A percentile compares a stretch with the other conserved stretches of the same genome.
These are phyloP conservation scores for Arachis stenosperma DNA, from an alignment of 306 rosid species.

Conservation along the genomic window DNA sequence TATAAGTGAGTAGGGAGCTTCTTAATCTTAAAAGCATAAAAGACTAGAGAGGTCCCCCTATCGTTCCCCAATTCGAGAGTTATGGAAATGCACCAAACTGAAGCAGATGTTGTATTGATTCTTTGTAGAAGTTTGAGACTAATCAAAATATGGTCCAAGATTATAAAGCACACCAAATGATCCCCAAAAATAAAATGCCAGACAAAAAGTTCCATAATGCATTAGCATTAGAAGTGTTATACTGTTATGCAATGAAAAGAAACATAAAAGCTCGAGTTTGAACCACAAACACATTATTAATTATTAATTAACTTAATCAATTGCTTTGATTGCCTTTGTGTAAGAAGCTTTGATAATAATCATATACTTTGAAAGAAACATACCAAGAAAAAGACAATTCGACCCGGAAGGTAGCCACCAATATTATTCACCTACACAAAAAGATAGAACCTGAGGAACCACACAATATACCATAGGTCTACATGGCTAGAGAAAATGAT, in stretches of 20 bases:
- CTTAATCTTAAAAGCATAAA: neutral
- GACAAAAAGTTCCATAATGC: neutral
- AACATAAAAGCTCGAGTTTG: neutral
- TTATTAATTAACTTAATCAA: conserved; percentile 8
- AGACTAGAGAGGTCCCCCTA: neutral
- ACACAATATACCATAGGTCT: conserved; percentile 14
- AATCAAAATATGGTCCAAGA: neutral
- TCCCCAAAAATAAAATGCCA: neutral
- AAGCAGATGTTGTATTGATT: neutral
- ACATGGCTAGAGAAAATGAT: conserved; percentile 15
- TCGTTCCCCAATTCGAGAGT: no score
- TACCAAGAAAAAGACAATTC: conserved; percentile 97
- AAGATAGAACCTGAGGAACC: conserved; percentile 37
- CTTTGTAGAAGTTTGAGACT: neutral
- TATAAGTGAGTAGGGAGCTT: neutral
- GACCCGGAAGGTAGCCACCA: conserved; percentile 97
- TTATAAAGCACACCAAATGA: neutral
- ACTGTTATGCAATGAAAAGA: neutral
- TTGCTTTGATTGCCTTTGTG: conserved; percentile 11
- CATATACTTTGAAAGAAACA: conserved; percentile 41
- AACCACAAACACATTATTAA: neutral
- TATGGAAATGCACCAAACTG: neutral
- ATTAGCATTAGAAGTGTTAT: neutral
- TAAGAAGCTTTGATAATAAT: conserved; percentile 14
- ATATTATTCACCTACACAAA: conserved; percentile 85